Evolutionary conservation across 495 filamentous ascomycete species (phyloP).

Genomic region (Arthonia radiata): DNA sequence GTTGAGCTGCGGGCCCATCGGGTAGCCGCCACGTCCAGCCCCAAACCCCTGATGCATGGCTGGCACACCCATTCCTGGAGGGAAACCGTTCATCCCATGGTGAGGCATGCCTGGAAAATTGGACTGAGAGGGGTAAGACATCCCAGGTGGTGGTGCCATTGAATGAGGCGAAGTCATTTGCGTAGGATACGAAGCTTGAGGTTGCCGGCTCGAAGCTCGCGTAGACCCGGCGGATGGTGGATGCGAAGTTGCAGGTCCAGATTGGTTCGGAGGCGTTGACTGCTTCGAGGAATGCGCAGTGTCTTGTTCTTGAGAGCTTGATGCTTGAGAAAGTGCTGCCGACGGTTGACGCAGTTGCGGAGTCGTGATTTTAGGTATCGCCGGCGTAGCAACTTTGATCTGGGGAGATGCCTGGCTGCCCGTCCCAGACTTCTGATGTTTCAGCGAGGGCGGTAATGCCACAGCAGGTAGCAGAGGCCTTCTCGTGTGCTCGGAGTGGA

Average conservation of each 20-base stretch:
- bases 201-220: no score
- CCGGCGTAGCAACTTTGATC: slow-evolving; percentile 51
- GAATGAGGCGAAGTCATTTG: no score
- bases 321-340: slow-evolving; percentile 52
- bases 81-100: slow-evolving; percentile 12
- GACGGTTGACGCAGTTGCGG: slow-evolving; percentile 55
- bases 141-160: slow-evolving; percentile 22
- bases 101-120: slow-evolving; percentile 15
- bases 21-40: no score
- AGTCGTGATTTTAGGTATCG: slow-evolving; percentile 58
- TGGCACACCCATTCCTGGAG: no score
- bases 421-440: slow-evolving; percentile 19
- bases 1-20: no score
- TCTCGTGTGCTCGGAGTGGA: slow-evolving; percentile 15
- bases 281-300: slow-evolving; percentile 30
- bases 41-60: no score
- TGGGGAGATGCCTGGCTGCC: slow-evolving; percentile 54
- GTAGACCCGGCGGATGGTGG: no score
- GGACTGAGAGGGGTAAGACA: slow-evolving; percentile 26
- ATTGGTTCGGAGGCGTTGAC: slow-evolving; percentile 33
- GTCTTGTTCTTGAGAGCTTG: slow-evolving; percentile 37
- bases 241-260: slow-evolving; percentile 18
- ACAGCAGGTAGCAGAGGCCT: slow-evolving; percentile 21
- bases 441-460: slow-evolving; percentile 28
- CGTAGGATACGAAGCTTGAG: slow-evolving; percentile 22